These are phyloP conservation scores for Monosporascus sp. DNA, from an alignment of 2,329 filamentous ascomycete genomes.

Conservation along the genomic window DNA sequence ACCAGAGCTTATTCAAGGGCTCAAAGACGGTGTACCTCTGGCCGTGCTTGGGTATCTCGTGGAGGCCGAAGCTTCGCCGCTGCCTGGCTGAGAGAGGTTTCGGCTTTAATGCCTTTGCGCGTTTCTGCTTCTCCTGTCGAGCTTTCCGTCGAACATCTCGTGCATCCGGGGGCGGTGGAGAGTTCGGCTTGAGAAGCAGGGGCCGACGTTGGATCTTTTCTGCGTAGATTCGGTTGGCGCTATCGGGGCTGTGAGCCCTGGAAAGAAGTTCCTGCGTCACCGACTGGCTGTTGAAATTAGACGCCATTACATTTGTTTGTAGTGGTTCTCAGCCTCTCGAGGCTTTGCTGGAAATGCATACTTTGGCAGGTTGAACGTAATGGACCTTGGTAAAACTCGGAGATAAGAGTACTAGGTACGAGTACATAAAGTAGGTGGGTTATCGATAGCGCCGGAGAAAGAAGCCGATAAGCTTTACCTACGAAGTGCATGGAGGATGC, in stretches of 20 bases:
- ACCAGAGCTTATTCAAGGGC: constrained; percentile 74
- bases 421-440: too few species aligned
- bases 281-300: constrained; percentile 27
- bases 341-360: too few species aligned
- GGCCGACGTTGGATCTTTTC: constrained; percentile 81
- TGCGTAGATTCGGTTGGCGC: constrained; percentile 64
- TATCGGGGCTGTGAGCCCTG: constrained; percentile 73
- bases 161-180: constrained; percentile 56
- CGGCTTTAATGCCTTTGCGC: constrained; percentile 43
- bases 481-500: too few species aligned
- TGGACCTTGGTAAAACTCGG: too few species aligned
- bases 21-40: constrained; percentile 72
- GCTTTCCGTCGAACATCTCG: constrained; percentile 48
- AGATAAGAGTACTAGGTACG: too few species aligned
- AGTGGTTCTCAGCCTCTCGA: not conserved
- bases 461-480: too few species aligned
- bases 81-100: constrained; percentile 74
- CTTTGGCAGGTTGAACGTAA: too few species aligned
- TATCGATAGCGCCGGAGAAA: too few species aligned
- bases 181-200: constrained; percentile 71
- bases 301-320: constrained; percentile 25
- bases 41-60: constrained; percentile 65
- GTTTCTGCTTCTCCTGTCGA: constrained; percentile 40
- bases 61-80: constrained; percentile 66
- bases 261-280: constrained; percentile 62